Evolutionary conservation across 345 rosid genomes (phyloP), one percentile per base, ranked within the genome.

Genomic region (Acer yangbiense): DNA sequence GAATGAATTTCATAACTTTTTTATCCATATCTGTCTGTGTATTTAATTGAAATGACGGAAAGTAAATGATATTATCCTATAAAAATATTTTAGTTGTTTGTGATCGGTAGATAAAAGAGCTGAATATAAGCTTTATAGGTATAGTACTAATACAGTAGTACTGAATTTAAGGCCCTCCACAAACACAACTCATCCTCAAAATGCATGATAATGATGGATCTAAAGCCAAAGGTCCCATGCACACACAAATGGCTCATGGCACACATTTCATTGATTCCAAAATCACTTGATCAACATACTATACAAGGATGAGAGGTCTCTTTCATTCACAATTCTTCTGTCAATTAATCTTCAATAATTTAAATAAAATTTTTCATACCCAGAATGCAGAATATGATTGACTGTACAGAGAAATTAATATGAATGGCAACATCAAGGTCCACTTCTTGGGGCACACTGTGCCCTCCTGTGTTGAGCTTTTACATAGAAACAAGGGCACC

Each of bases 161-260:
- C 39, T 35, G 39, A 35, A 35, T 35, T 4, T 35, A 35, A 35
- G 6, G 39, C 39, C 6, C 6, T 35, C 39, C 39, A 35, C 39
- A 35, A 35, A 35, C 39, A 35, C 39, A 35, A 44, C 32, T 8
- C 18, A 60, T 55, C 62, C 35, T 18, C 35, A 66, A 68, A 55
- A 48, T 20, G 9, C 44, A 60, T 67, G 80, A 77, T 11, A 67
- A 39, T 18, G 75, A 81, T 58, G 60, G 58, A 62, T 68, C 78
- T 27, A 3, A 6, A 27, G 7, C n/a, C 1, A 18, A 20, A 62
- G 80, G 78, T 62, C 75, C 73, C 78, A 73, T 65, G 60, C 63
- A 72, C 57, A 27, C 65, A 72, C 27, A 77, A 77, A 21, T 67
- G 73, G n/a, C 58, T 29, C n/a, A 54, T 13, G 44, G 9, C 10